Evolutionary conservation across 805 yeast species (phyloP), one percentile per base, ranked within the genome.

Genomic region (Wickerhamomyces silvicola): DNA sequence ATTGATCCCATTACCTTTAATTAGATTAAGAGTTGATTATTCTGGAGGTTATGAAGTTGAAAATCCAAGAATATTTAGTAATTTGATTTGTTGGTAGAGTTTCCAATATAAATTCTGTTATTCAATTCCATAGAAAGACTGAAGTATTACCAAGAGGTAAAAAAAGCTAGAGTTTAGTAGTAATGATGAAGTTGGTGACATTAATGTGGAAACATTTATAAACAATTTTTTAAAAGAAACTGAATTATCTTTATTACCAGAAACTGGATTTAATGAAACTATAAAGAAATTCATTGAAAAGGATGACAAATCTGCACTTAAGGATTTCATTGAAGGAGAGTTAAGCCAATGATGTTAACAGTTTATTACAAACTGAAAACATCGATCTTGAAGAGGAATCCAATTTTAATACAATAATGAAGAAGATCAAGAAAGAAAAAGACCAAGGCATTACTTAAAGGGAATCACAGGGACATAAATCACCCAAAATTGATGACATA

Each of bases 11-110:
- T 58, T 88, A 14, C 98, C 98, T 0, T 61, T 92, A 30, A 64
- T 92, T 5, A 62, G 98, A 28, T 55, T 92, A 12, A 64, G 87
- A 22, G 95, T 88, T 0, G 97, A 92, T 44, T 90, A 90, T 46
- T 66, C 84, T 15, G 95, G 94, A 1, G 95, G 88, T 5, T 90
- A 73, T 48, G 95, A 87, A 44, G 86, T 92, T 12, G 97, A 88
- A 48, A 90, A 88, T 49, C 83, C 95, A 0, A 66, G 94, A 32
- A 62, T 96, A 41, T 85, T 92, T 41, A 85, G 96, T 11, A 86
- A 88, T 49, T n/a, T 64, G 85, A 47, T 92, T 90, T 64, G 94
- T 83, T 6, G 96, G 95, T 0, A 68, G 67, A 39, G 92, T 90
- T 2, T 98, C 97, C 4, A 92, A 92, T 54, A 75, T 79, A n/a